Percentiles rank a stretch among this genome's conserved stretches.
phyloP scores from a whole-genome alignment of 2,329 filamentous ascomycete genomes.

The Talaromyces amestolkiae region DNA sequence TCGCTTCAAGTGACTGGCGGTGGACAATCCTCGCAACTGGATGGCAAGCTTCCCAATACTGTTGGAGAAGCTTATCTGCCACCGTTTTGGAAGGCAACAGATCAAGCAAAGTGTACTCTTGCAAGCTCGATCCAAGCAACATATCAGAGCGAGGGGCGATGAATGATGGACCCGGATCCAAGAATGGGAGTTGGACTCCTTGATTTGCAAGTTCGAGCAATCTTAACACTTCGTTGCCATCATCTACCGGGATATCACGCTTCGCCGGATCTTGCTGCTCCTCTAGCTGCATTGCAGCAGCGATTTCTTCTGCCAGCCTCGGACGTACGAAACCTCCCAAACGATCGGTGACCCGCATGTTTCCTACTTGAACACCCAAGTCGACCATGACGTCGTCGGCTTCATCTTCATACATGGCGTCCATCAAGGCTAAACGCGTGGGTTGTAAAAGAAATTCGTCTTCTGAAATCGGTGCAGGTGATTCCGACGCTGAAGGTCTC shows the following conservation, averaged over 20 bases:
- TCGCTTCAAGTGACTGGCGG: constrained; percentile 62
- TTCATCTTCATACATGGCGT: constrained; percentile 66
- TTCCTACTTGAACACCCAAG: constrained; percentile 68
- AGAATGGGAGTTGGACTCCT: constrained; percentile 43
- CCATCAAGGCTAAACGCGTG: constrained; percentile 61
- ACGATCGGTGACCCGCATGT: constrained; percentile 70
- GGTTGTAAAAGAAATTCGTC: constrained; percentile 62
- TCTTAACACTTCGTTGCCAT: constrained; percentile 11
- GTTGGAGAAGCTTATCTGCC: constrained; percentile 62
- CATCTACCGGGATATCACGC: background rate
- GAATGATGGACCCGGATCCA: constrained; percentile 64
- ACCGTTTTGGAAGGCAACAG: constrained; percentile 59
- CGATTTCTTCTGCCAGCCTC: constrained; percentile 67
- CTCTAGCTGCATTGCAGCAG: constrained; percentile 22
- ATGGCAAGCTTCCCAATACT: constrained; percentile 68
- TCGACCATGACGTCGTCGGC: constrained; percentile 68
- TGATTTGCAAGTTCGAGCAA: constrained; percentile 17
- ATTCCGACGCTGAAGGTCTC: background rate
- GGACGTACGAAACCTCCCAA: constrained; percentile 71
- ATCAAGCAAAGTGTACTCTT: constrained; percentile 54
- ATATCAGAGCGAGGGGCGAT: constrained; percentile 67
- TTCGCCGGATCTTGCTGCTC: background rate
- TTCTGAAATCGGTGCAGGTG: constrained; percentile 36
- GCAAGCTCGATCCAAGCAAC: constrained; percentile 58
- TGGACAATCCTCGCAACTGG: constrained; percentile 67